Evolutionary conservation across 257 asterid genomes (phyloP).

Genomic region (Penstemon davidsonii): DNA sequence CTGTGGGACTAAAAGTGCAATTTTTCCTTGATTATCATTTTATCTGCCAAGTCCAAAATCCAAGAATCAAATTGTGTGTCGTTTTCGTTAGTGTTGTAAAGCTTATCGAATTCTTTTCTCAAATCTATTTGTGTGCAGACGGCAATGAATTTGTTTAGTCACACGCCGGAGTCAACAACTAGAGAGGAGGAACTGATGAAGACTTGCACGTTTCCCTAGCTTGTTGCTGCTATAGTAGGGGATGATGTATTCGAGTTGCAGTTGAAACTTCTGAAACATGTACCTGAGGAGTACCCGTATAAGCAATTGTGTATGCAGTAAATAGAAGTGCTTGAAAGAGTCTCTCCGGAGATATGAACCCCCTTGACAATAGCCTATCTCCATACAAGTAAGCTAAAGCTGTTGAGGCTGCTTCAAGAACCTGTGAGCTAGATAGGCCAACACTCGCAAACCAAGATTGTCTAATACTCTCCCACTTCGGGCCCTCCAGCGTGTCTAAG

Average conservation of each 20-base stretch:
- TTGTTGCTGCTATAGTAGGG: slow-evolving; percentile 87
- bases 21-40: too few species aligned
- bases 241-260: slow-evolving; percentile 95
- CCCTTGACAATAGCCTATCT: slow-evolving; percentile 50
- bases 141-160: slow-evolving; percentile 43
- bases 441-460: slow-evolving; percentile 68
- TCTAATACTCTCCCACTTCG: slow-evolving; percentile 56
- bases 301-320: slow-evolving; percentile 92
- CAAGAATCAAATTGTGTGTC: not conserved
- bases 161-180: too few species aligned
- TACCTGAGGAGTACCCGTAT: slow-evolving; percentile 97
- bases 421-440: slow-evolving; percentile 76
- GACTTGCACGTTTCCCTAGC: slow-evolving; percentile 98
- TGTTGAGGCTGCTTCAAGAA: slow-evolving; percentile 72
- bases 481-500: slow-evolving; percentile 52
- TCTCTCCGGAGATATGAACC: slow-evolving; percentile 46
- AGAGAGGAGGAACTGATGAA: slow-evolving; percentile 50
- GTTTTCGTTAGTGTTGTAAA: not conserved
- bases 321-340: slow-evolving; percentile 77
- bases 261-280: slow-evolving; percentile 90
- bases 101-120: not conserved
- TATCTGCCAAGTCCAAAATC: too few species aligned
- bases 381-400: slow-evolving; percentile 88
- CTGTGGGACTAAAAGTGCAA: too few species aligned
- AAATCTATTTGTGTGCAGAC: slow-evolving; percentile 60